Evolutionary conservation across 257 asterid genomes (phyloP).

Genomic region (Plectranthus barbatus): DNA sequence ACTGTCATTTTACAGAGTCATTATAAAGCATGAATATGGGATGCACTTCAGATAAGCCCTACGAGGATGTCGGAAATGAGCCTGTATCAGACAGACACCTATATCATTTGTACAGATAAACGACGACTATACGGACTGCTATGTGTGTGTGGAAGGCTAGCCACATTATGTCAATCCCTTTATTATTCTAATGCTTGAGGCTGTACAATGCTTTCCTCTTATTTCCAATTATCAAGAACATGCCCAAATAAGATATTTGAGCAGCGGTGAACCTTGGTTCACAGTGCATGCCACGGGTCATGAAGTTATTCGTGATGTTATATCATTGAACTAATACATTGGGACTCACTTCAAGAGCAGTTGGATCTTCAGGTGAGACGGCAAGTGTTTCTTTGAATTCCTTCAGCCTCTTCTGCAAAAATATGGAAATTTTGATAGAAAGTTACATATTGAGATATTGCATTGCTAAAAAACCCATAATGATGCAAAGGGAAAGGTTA

Average conservation of each 20-base stretch:
- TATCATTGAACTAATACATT: conserved; percentile 5
- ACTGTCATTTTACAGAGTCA: background rate
- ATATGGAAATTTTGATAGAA: conserved; percentile 5
- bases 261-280: conserved; percentile 2
- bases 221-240: conserved; percentile 1
- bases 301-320: background rate
- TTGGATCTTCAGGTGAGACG: conserved; percentile 58
- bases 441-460: conserved; percentile 10
- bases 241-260: background rate
- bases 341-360: conserved; percentile 80
- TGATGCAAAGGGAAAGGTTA: background rate
- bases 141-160: background rate
- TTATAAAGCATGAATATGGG: background rate
- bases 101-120: background rate
- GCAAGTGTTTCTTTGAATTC: conserved; percentile 67
- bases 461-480: background rate
- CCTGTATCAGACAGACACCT: background rate
- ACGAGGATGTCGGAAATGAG: background rate
- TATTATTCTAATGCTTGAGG: background rate
- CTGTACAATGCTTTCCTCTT: conserved; percentile 1
- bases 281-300: background rate
- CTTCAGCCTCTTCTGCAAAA: conserved; percentile 66
- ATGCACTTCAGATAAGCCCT: background rate
- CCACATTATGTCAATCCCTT: background rate
- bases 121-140: background rate